These are phyloP conservation scores for Diutina pseudorugosa DNA, from an alignment of 1,139 yeast genomes.

Conservation along the genomic window DNA sequence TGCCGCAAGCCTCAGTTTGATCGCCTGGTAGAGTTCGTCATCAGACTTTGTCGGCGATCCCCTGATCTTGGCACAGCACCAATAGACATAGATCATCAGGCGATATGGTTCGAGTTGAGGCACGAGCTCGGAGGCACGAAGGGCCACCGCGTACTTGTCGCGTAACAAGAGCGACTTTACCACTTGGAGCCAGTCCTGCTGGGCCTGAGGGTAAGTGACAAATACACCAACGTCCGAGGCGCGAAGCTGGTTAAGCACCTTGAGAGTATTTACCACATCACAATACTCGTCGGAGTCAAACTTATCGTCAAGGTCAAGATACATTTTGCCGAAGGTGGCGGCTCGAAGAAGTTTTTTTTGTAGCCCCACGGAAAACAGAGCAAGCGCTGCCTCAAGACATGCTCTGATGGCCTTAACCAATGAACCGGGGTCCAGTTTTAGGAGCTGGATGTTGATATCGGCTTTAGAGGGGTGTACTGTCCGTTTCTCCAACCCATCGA, in stretches of 20 bases:
- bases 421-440: slow-evolving; percentile 36
- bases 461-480: slow-evolving; percentile 70
- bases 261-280: slow-evolving; percentile 42
- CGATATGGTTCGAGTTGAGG: slow-evolving; percentile 28
- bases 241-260: slow-evolving; percentile 61
- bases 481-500: slow-evolving; percentile 73
- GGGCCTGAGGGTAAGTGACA: slow-evolving; percentile 42
- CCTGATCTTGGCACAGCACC: slow-evolving; percentile 72
- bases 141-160: slow-evolving; percentile 49
- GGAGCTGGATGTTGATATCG: slow-evolving; percentile 53
- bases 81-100: slow-evolving; percentile 52
- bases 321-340: slow-evolving; percentile 78
- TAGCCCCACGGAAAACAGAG: slow-evolving; percentile 66
- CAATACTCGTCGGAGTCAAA: slow-evolving; percentile 55
- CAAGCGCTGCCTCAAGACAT: slow-evolving; percentile 65
- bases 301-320: slow-evolving; percentile 24
- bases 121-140: slow-evolving; percentile 46
- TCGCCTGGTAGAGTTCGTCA: slow-evolving; percentile 36
- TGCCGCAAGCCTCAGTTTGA: slow-evolving; percentile 14
- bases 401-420: slow-evolving; percentile 53
- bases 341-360: slow-evolving; percentile 74
- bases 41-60: slow-evolving; percentile 45
- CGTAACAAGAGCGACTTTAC: slow-evolving; percentile 49
- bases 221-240: slow-evolving; percentile 55
- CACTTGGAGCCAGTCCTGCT: slow-evolving; percentile 19